These are phyloP conservation scores for Psophocarpus tetragonolobus DNA, from an alignment of 306 rosid genomes.

Conservation along the genomic window DNA sequence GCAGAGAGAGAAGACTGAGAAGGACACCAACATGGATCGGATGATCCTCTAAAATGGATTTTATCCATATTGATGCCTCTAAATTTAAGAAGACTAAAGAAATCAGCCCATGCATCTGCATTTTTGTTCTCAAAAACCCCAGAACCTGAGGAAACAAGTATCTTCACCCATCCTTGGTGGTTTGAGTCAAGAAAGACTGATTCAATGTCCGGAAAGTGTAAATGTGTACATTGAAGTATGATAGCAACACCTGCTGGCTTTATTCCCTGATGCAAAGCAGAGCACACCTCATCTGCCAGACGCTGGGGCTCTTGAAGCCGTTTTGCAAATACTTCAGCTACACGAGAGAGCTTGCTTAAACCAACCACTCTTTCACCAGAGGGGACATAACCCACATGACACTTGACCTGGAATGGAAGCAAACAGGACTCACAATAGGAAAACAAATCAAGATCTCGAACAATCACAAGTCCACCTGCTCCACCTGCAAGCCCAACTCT, in stretches of 20 bases:
- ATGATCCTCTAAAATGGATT: slow-evolving; percentile 36
- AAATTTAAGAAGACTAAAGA: slow-evolving; percentile 68
- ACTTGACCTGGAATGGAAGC: slow-evolving; percentile 90
- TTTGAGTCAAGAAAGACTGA: slow-evolving; percentile 60
- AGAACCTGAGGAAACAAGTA: slow-evolving; percentile 68
- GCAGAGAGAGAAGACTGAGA: slow-evolving; percentile 42
- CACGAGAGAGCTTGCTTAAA: slow-evolving; percentile 91
- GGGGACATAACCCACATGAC: slow-evolving; percentile 94
- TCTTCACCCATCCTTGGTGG: slow-evolving; percentile 67
- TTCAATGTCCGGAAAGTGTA: slow-evolving; percentile 69
- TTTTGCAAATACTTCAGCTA: slow-evolving; percentile 54
- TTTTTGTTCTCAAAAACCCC: slow-evolving; percentile 69
- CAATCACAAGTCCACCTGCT: slow-evolving; percentile 92
- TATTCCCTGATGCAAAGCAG: slow-evolving; percentile 60
- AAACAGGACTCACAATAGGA: slow-evolving; percentile 94
- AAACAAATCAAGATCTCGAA: slow-evolving; percentile 83
- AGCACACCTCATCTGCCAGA: slow-evolving; percentile 47
- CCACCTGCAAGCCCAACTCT: slow-evolving; percentile 91
- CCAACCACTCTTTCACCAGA: slow-evolving; percentile 83
- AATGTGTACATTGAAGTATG: slow-evolving; percentile 69
- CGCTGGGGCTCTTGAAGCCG: slow-evolving; percentile 65
- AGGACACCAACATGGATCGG: slow-evolving; percentile 72
- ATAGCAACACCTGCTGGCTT: slow-evolving; percentile 90
- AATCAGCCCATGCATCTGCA: slow-evolving; percentile 71
- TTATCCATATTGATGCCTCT: slow-evolving; percentile 59